Evolutionary conservation across 768 basidiomycete species (phyloP).

Genomic region (Termitomyces sp.): DNA sequence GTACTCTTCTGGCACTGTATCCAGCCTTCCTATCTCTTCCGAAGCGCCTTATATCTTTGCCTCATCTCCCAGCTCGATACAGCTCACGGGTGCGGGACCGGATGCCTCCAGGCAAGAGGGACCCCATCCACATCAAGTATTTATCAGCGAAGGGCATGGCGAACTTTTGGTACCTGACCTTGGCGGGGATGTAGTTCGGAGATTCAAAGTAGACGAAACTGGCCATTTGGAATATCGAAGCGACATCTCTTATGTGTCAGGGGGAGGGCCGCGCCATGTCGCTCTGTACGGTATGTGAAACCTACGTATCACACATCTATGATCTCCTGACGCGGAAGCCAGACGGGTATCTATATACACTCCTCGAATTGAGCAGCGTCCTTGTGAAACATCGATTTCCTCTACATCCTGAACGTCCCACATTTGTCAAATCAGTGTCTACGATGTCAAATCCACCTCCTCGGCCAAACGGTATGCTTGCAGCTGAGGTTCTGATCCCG

Average conservation of each 20-base stretch:
- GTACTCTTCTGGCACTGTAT: conserved; percentile 66
- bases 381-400: conserved; percentile 52
- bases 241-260: conserved; percentile 42
- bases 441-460: conserved; percentile 45
- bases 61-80: conserved; percentile 26
- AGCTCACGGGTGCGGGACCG: conserved; percentile 55
- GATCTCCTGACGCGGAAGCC: background rate
- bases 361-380: conserved; percentile 60
- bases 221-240: conserved; percentile 48
- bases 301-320: background rate
- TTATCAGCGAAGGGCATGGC: conserved; percentile 38
- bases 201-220: conserved; percentile 36
- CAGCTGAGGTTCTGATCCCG: conserved; percentile 66
- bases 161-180: conserved; percentile 75
- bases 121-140: conserved; percentile 76
- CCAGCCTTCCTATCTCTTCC: conserved; percentile 50
- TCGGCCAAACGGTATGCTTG: conserved; percentile 46
- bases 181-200: conserved; percentile 65
- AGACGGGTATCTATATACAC: conserved; percentile 63
- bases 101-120: conserved; percentile 60
- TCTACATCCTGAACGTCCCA: conserved; percentile 32
- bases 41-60: conserved; percentile 38
- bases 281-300: conserved; percentile 48
- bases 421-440: conserved; percentile 36
- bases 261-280: conserved; percentile 70